These are phyloP conservation scores for Ceratocystis diversiconidia DNA, from an alignment of 2,329 filamentous ascomycete species.

Conservation along the genomic window DNA sequence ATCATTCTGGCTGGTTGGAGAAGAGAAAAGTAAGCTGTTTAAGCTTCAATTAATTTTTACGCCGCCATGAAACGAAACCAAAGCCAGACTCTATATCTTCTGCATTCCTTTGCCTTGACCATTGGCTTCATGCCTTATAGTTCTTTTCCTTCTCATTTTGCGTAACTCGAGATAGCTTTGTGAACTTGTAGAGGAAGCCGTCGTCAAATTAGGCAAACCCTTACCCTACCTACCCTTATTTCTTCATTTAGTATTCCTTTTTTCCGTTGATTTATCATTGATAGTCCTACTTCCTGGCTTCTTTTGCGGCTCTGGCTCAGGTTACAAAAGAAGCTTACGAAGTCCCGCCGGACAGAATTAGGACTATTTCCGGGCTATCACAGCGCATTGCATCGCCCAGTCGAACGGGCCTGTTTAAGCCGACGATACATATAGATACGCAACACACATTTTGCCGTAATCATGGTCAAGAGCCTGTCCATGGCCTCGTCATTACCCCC, in stretches of 20 bases:
- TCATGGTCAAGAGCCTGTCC: neutral
- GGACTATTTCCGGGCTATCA: too few relatives aligned
- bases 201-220: too few relatives aligned
- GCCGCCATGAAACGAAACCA: neutral
- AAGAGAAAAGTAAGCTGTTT: neutral
- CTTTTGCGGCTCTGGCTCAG: neutral
- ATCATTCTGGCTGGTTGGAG: neutral
- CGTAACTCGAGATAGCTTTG: neutral
- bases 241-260: too few relatives aligned
- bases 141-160: neutral
- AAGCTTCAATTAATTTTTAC: neutral
- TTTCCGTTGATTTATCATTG: neutral
- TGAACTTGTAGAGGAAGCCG: too few relatives aligned
- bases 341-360: too few relatives aligned
- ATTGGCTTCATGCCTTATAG: neutral
- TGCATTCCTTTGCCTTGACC: neutral
- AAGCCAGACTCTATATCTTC: neutral
- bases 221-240: too few relatives aligned
- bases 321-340: too few relatives aligned
- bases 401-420: neutral
- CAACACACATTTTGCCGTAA: neutral
- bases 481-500: neutral
- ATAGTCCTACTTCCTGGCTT: neutral
- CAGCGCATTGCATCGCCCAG: neutral
- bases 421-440: conserved; percentile 23